Evolutionary conservation across 1,284 basidiomycete species (phyloP).

Genomic region (Leccinum ponderosum): DNA sequence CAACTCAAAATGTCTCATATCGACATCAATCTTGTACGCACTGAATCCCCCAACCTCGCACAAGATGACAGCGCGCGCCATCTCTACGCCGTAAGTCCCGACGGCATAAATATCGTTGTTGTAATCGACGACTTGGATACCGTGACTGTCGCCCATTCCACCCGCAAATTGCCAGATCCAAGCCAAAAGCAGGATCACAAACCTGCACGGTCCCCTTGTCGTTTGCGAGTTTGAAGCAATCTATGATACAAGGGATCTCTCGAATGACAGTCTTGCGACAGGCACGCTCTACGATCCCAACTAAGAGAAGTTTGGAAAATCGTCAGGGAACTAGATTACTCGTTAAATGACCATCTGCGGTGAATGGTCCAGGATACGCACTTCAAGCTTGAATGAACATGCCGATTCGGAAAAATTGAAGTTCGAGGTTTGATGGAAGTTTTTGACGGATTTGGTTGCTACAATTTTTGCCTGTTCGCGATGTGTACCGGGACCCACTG

Average conservation of each 20-base stretch:
- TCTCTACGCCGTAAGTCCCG: slow-evolving; percentile 95
- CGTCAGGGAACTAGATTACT: slow-evolving; percentile 54
- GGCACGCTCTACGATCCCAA: slow-evolving; percentile 86
- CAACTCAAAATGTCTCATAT: slow-evolving; percentile 92
- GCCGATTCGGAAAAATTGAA: slow-evolving; percentile 78
- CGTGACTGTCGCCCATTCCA: slow-evolving; percentile 48
- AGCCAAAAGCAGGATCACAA: slow-evolving; percentile 15
- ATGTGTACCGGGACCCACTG: slow-evolving; percentile 37
- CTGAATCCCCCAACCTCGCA: slow-evolving; percentile 89
- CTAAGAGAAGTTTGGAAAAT: slow-evolving; percentile 90
- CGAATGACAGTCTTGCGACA: slow-evolving; percentile 85
- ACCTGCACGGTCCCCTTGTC: slow-evolving; percentile 59
- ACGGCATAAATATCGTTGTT: slow-evolving; percentile 95
- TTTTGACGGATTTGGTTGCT: slow-evolving; percentile 51
- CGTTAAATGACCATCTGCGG: slow-evolving; percentile 1
- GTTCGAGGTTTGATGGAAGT: slow-evolving; percentile 59
- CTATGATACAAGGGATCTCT: slow-evolving; percentile 84
- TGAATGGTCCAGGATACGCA: slow-evolving; percentile 38
- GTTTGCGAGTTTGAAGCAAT: slow-evolving; percentile 66
- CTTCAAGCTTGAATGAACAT: slow-evolving; percentile 83
- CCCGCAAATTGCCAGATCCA: slow-evolving; percentile 81
- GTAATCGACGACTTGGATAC: slow-evolving; percentile 66
- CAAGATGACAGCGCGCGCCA: slow-evolving; percentile 91
- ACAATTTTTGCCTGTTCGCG: slow-evolving; percentile 47
- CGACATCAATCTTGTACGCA: slow-evolving; percentile 97